Percentiles rank a stretch among this genome's conserved stretches.
Conservation (phyloP, 306 rosid species). For the Castanea sativa region DNA sequence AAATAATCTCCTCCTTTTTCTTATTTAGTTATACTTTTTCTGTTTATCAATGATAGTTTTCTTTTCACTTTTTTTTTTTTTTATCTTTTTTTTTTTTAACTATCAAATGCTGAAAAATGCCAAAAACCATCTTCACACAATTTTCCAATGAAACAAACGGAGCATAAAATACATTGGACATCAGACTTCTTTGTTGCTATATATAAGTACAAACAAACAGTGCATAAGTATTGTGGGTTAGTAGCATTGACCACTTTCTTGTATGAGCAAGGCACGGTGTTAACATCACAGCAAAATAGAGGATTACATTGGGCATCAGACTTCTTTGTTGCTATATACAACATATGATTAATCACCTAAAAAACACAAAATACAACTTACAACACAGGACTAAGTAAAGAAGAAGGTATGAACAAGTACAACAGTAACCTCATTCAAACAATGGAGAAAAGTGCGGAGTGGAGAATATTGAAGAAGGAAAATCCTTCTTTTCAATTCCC, state of each 20-base stretch:
- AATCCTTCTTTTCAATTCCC: neutral
- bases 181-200: neutral
- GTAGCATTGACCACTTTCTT: neutral
- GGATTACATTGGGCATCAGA: neutral
- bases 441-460: no score
- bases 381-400: neutral
- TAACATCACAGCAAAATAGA: neutral
- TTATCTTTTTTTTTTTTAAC: no score
- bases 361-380: neutral
- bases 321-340: neutral
- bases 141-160: no score
- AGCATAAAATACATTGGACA: no score
- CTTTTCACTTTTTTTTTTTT: no score
- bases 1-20: no score
- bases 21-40: no score
- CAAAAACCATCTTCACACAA: rapidly evolving
- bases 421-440: no score
- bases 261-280: neutral
- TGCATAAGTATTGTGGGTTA: rapidly evolving
- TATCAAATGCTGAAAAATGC: rapidly evolving
- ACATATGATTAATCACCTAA: neutral
- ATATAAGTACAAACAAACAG: neutral
- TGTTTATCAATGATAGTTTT: no score
- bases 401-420: no score
- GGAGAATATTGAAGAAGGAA: neutral